Conservation (phyloP, 2,329 filamentous ascomycete species). For the Onygenales sp. region DNA sequence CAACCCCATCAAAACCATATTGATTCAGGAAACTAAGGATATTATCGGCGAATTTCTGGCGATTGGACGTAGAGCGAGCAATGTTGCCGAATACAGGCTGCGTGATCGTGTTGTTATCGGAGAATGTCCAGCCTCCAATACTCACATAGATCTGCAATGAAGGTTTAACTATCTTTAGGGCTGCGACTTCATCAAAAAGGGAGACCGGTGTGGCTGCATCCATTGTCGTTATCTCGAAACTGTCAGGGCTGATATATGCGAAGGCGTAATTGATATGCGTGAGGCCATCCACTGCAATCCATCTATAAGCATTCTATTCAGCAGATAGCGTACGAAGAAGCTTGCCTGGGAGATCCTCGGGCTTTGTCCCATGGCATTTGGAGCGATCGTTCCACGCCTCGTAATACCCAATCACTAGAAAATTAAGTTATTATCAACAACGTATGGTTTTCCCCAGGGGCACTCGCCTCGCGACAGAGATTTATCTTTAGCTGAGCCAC, state of each 20-base stretch:
- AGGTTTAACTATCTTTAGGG: conserved; percentile 22
- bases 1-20: conserved; percentile 17
- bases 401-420: conserved; percentile 25
- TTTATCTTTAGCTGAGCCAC: background rate
- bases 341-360: conserved; percentile 3
- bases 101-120: conserved; percentile 6
- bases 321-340: background rate
- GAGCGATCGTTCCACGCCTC: conserved; percentile 19
- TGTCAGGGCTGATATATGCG: conserved; percentile 29
- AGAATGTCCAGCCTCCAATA: conserved; percentile 12
- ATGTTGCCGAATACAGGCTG: conserved; percentile 10
- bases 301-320: conserved; percentile 10
- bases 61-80: background rate
- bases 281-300: conserved; percentile 4
- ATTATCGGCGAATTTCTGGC: conserved; percentile 9
- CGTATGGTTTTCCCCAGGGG: background rate
- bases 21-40: conserved; percentile 12
- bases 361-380: conserved; percentile 10
- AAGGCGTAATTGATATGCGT: conserved; percentile 32
- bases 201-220: conserved; percentile 8
- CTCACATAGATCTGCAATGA: conserved; percentile 24
- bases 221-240: conserved; percentile 20
- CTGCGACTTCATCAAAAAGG: conserved; percentile 19
- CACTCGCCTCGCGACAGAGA: background rate
- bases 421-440: background rate